Conservation (phyloP, 2,329 filamentous ascomycete genomes). For the Cladosporium sp. region DNA sequence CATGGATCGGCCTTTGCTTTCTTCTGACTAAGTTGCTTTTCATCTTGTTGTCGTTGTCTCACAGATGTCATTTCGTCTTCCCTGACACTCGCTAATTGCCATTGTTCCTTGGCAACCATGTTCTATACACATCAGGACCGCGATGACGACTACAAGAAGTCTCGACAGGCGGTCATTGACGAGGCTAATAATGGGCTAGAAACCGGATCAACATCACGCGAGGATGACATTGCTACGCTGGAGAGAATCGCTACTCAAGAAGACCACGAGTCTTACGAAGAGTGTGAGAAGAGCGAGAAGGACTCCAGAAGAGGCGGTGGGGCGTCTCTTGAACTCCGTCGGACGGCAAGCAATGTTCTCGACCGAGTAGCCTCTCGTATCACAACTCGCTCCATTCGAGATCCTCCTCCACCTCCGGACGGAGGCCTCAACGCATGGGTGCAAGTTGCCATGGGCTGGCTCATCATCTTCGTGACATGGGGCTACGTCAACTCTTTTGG, state of each 20-base stretch:
- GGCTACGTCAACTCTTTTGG: constrained; percentile 37
- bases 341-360: constrained; percentile 21
- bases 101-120: neutral
- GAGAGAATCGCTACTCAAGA: constrained; percentile 19
- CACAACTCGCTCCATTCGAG: constrained; percentile 29
- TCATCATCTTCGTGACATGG: constrained; percentile 33
- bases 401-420: constrained; percentile 39
- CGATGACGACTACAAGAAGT: constrained; percentile 11
- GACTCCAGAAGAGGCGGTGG: neutral
- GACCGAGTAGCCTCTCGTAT: constrained; percentile 33
- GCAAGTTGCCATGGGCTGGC: constrained; percentile 31
- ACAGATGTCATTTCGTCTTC: neutral
- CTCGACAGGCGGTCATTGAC: constrained; percentile 14
- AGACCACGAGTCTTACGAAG: constrained; percentile 15
- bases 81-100: neutral
- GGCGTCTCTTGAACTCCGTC: constrained; percentile 21
- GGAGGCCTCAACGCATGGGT: constrained; percentile 38
- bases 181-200: neutral
- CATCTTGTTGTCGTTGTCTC: neutral
- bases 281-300: neutral
- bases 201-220: constrained; percentile 13
- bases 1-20: neutral
- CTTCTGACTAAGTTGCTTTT: neutral
- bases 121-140: constrained; percentile 12
- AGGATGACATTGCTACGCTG: constrained; percentile 19